Evolutionary conservation across 2,329 filamentous ascomycete genomes (phyloP).

Genomic region (Alternaria dauci): DNA sequence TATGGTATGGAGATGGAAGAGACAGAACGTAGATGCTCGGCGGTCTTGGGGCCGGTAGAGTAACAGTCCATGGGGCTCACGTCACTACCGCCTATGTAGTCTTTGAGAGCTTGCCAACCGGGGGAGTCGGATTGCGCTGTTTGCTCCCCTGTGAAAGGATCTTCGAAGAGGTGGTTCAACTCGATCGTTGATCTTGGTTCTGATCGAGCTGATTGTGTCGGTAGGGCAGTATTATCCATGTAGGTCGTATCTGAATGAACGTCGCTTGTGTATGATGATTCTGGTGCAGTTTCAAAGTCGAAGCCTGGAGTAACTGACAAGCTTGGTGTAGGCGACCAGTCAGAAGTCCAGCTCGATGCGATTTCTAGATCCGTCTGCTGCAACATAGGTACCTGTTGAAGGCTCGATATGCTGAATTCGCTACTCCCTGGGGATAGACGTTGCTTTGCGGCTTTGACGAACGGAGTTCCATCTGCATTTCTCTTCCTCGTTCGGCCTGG

Average conservation of each 20-base stretch:
- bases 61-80: slow-evolving; percentile 35
- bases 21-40: not conserved
- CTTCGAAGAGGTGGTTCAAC: slow-evolving; percentile 34
- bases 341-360: slow-evolving; percentile 31
- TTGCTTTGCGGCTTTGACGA: slow-evolving; percentile 41
- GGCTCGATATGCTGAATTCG: slow-evolving; percentile 40
- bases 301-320: slow-evolving; percentile 37
- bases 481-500: slow-evolving; percentile 44
- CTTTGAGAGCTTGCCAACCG: slow-evolving; percentile 38
- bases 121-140: slow-evolving; percentile 34
- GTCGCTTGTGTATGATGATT: slow-evolving; percentile 37
- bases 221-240: slow-evolving; percentile 33
- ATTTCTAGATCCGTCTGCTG: slow-evolving; percentile 28
- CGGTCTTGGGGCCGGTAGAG: slow-evolving; percentile 19
- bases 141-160: slow-evolving; percentile 40
- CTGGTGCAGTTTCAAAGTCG: slow-evolving; percentile 41
- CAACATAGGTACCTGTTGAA: slow-evolving; percentile 33
- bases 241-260: slow-evolving; percentile 33
- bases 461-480: slow-evolving; percentile 44
- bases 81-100: slow-evolving; percentile 36
- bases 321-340: slow-evolving; percentile 39
- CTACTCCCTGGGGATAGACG: slow-evolving; percentile 41
- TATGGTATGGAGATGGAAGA: slow-evolving; percentile 26
- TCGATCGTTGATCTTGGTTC: slow-evolving; percentile 31
- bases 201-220: slow-evolving; percentile 18